Evolutionary conservation across 306 rosid species (phyloP).

Genomic region (Sicyos edulis): DNA sequence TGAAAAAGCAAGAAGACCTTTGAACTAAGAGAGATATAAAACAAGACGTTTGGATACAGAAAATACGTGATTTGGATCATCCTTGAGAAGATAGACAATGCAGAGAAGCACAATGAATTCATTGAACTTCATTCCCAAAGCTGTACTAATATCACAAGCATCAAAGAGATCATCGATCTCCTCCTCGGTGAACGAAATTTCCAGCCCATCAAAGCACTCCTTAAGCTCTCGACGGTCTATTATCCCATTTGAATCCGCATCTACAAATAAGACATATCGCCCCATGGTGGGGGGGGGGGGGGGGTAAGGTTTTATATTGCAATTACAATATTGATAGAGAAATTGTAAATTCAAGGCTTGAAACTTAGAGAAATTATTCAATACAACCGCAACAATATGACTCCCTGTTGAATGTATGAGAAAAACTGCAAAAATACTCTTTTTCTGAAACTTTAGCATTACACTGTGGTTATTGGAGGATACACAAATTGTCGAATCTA

Average conservation of each 20-base stretch:
- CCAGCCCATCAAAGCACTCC: conserved; percentile 61
- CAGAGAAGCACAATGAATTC: conserved; percentile 94
- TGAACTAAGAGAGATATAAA: not conserved
- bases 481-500: no score
- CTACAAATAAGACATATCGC: conserved; percentile 27
- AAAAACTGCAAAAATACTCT: no score
- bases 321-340: not conserved
- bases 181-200: conserved; percentile 57
- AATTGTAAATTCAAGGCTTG: not conserved
- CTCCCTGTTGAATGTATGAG: no score
- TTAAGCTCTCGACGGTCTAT: conserved; percentile 75
- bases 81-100: conserved; percentile 73
- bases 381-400: no score
- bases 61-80: conserved; percentile 42
- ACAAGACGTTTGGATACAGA: conserved; percentile 43
- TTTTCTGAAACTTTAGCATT: no score
- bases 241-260: conserved; percentile 81
- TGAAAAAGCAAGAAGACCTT: not conserved
- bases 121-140: conserved; percentile 65
- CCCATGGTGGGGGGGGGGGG: no score
- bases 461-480: no score
- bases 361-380: no score
- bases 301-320: not conserved
- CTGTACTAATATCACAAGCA: conserved; percentile 78
- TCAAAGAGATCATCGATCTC: conserved; percentile 69